Evolutionary conservation across 208 protist species (phyloP).

Genomic region (Endotrypanum monterogeii): DNA sequence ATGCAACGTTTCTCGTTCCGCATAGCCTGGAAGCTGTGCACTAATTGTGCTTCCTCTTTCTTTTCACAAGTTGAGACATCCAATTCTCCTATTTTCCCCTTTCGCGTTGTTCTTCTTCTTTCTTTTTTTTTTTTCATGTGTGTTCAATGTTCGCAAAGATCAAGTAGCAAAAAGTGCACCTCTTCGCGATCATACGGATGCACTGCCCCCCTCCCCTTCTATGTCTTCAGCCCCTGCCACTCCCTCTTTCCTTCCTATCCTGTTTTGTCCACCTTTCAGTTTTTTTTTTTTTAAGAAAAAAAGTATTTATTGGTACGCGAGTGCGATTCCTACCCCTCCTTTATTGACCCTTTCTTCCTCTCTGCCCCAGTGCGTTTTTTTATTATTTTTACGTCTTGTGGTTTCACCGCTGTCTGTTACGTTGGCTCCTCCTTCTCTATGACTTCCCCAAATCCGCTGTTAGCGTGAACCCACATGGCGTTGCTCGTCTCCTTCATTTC

Average conservation of each 20-base stretch:
- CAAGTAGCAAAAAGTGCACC: not conserved
- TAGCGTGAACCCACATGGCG: too few relatives aligned
- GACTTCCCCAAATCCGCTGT: too few relatives aligned
- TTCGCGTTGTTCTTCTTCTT: not conserved
- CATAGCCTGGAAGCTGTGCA: not conserved
- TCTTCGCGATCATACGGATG: not conserved
- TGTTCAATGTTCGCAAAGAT: too few relatives aligned
- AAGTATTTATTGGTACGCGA: too few relatives aligned
- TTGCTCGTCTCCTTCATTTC: too few relatives aligned
- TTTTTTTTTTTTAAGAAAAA: constrained; percentile 3
- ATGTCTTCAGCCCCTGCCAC: not conserved
- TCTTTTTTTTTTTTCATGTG: not conserved
- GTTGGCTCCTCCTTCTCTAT: too few relatives aligned
- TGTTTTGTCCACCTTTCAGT: not conserved
- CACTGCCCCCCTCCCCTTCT: not conserved
- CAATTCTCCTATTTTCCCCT: too few relatives aligned
- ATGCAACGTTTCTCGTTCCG: not conserved
- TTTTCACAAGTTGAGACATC: not conserved
- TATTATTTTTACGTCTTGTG: not conserved
- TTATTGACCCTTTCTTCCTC: constrained; percentile 23
- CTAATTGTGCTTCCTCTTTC: not conserved
- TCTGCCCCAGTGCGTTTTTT: not conserved
- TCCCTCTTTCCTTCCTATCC: not conserved
- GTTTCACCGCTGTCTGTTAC: not conserved
- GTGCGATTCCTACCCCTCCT: too few relatives aligned